Conservation (phyloP, 2,329 filamentous ascomycete species). For the Xylariaceae sp. region DNA sequence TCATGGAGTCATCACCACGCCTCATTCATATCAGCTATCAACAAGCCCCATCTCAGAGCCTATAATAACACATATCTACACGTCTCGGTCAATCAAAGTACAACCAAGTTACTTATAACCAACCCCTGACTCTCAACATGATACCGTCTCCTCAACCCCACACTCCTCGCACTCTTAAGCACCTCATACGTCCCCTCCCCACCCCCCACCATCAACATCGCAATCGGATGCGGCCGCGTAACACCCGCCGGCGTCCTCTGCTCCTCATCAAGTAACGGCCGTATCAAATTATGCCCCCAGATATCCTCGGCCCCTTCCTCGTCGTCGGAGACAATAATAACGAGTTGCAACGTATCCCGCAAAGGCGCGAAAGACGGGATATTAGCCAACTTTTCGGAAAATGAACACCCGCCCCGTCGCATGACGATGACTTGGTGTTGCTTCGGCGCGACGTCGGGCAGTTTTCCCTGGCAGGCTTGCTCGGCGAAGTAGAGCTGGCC, state of each 20-base stretch:
- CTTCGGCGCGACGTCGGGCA: constrained; percentile 47
- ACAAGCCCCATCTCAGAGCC: no score
- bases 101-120: constrained; percentile 71
- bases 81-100: constrained; percentile 41
- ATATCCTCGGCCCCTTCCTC: constrained; percentile 36
- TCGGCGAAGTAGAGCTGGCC: constrained; percentile 64
- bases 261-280: constrained; percentile 68
- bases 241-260: constrained; percentile 69
- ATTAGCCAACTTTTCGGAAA: constrained; percentile 74
- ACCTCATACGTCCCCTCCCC: constrained; percentile 60
- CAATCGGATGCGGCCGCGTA: constrained; percentile 64
- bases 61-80: background rate
- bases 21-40: no score
- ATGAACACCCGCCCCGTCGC: constrained; percentile 76
- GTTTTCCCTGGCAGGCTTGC: constrained; percentile 57
- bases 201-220: constrained; percentile 78
- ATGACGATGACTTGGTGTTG: constrained; percentile 75
- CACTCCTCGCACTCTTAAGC: constrained; percentile 56
- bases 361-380: constrained; percentile 72
- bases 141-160: constrained; percentile 75
- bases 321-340: constrained; percentile 67
- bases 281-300: constrained; percentile 34
- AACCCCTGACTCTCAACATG: constrained; percentile 76
- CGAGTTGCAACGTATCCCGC: constrained; percentile 63
- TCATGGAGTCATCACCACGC: no score